Conservation (phyloP, 2,329 filamentous ascomycete genomes). For the Coleophoma eucalyptorum region DNA sequence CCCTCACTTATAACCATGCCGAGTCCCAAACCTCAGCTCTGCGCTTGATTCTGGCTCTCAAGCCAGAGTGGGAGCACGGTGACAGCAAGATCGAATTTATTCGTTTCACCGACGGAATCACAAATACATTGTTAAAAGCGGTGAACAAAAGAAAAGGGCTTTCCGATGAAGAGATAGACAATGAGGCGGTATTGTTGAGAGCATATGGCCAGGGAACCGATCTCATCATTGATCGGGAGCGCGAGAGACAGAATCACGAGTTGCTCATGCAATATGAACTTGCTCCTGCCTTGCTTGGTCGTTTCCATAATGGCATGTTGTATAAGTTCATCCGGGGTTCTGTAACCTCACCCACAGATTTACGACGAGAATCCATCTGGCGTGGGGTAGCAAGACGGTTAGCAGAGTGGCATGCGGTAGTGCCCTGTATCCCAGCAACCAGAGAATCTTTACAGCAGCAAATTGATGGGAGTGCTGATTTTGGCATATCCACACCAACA, state of each 20-base stretch:
- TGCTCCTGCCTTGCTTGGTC: constrained; percentile 81
- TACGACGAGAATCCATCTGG: constrained; percentile 73
- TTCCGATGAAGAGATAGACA: constrained; percentile 74
- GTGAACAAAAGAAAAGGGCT: constrained; percentile 65
- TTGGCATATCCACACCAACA: constrained; percentile 20
- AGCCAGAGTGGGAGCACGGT: constrained; percentile 76
- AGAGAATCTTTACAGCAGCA: constrained; percentile 22
- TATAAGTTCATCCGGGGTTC: constrained; percentile 86
- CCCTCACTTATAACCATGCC: constrained; percentile 72
- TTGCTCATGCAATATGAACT: constrained; percentile 79
- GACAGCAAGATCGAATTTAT: constrained; percentile 78
- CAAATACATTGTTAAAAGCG: constrained; percentile 86
- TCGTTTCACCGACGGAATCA: constrained; percentile 96
- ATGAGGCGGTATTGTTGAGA: constrained; percentile 81
- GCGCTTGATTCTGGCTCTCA: constrained; percentile 72
- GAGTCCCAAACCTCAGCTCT: constrained; percentile 78
- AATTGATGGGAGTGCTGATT: constrained; percentile 31
- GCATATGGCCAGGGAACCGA: constrained; percentile 95
- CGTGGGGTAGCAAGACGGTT: constrained; percentile 78
- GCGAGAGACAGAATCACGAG: constrained; percentile 76
- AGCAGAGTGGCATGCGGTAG: constrained; percentile 86
- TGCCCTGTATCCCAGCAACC: constrained; percentile 49
- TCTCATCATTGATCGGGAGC: constrained; percentile 91
- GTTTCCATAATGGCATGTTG: constrained; percentile 93
- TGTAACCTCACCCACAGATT: constrained; percentile 75